Base-by-base conservation (phyloP, 345 rosid genomes). In the Pugionium dolabratum region DNA sequence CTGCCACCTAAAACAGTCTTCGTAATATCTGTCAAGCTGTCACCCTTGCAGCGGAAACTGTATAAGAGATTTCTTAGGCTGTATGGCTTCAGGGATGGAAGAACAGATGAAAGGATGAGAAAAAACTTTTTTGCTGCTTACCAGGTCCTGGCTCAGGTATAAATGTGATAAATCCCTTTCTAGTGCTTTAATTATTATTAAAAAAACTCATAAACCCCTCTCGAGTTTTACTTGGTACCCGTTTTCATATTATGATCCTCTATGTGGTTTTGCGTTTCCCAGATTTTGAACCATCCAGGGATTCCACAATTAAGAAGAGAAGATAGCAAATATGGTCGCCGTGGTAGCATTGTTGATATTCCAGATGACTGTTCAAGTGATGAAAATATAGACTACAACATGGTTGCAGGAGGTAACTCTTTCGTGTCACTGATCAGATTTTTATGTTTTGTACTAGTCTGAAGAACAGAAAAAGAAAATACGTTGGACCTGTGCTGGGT, bases 271-370 rank as follows among this genome's bases (percentile, higher is more conserved):
- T 66, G 58, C 75, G 30, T 41, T 50, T 82, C 59, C 72, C 79
- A 95, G 99, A 91, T 95, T 76, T 87, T 96, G 90, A 95, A 95
- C 79, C 99, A 95, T 83, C 99, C 99, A 67, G 96, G 98, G 60
- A 95, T 95, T 76, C 77, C 90, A 73, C 97, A 91, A 76, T 73
- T 95, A 85, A 91, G 78, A 66, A 95, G 93, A 71, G 92, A 79
- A 69, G 84, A 87, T 76, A 82, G 82, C 73, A 89, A 75, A 73
- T 69, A 71, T 47, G 72, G 73, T 9, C 79, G 74, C 55, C 91
- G 75, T 63, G 97, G 88, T 67, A 96, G 90, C 64, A 73, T 84
- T 72, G 82, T 73, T 50, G 97, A 91, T 63, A 90, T 79, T 76
- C 80, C 83, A 34, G 99, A 91, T 80, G 91, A 89, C 66, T 83